These are phyloP conservation scores for Cladosporium sp. DNA, from an alignment of 2,329 filamentous ascomycete genomes.

Conservation along the genomic window DNA sequence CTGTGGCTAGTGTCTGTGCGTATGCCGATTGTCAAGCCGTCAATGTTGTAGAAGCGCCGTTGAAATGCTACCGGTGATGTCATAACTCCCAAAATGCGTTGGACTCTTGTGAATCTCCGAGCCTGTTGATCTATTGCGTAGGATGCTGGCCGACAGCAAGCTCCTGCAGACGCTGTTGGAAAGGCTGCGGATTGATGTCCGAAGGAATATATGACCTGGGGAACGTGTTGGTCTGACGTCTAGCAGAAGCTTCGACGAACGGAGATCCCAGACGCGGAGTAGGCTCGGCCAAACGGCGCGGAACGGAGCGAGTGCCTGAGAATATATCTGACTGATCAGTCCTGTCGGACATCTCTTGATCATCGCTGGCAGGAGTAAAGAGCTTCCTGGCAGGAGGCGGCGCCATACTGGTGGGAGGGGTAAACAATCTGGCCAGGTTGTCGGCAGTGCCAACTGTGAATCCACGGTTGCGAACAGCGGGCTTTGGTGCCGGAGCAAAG, in stretches of 20 bases:
- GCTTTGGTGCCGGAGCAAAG: conserved; percentile 47
- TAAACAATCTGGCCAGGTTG: conserved; percentile 52
- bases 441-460: conserved; percentile 54
- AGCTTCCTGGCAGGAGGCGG: conserved; percentile 3
- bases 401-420: conserved; percentile 34
- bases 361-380: conserved; percentile 16
- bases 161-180: conserved; percentile 28
- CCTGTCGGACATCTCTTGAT: conserved; percentile 28
- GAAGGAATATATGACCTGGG: conserved; percentile 36
- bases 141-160: conserved; percentile 18
- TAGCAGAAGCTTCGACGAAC: conserved; percentile 37
- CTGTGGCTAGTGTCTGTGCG: too few species aligned
- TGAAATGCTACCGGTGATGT: conserved; percentile 1
- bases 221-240: conserved; percentile 41
- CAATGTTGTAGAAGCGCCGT: not conserved
- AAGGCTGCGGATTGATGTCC: conserved; percentile 25
- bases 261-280: conserved; percentile 45
- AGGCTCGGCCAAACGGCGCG: conserved; percentile 34
- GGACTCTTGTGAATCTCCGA: too few species aligned
- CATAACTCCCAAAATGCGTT: not conserved
- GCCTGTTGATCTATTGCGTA: not conserved
- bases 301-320: conserved; percentile 28
- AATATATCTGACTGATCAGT: conserved; percentile 5
- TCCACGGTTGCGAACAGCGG: conserved; percentile 56
- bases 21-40: too few species aligned